phyloP scores from a whole-genome alignment of 768 basidiomycete genomes.

The Xerocomellus chrysenteron region DNA sequence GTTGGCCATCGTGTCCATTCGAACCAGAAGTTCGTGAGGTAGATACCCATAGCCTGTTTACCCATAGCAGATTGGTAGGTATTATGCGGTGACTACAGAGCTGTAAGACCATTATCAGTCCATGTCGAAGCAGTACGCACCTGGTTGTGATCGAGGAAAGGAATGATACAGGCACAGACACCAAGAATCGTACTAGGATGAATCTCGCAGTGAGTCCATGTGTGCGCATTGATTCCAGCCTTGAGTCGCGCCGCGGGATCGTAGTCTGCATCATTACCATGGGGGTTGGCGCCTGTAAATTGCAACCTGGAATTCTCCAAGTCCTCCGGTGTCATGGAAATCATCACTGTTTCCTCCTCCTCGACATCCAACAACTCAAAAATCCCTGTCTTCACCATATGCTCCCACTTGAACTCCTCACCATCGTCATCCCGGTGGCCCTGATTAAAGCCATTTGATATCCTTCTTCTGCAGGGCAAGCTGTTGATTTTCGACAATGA shows the following conservation, averaged over 20 bases:
- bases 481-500: slow-evolving; percentile 93
- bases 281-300: slow-evolving; percentile 56
- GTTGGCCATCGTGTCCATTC: slow-evolving; percentile 99
- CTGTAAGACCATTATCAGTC: slow-evolving; percentile 2
- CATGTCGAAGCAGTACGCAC: slow-evolving; percentile 42
- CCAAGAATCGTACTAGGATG: slow-evolving; percentile 99
- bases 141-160: slow-evolving; percentile 99
- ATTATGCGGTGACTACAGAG: slow-evolving; percentile 90
- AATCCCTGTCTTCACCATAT: slow-evolving; percentile 81
- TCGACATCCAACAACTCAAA: slow-evolving; percentile 96
- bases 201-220: slow-evolving; percentile 99
- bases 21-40: slow-evolving; percentile 97
- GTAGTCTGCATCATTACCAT: slow-evolving; percentile 64
- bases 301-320: slow-evolving; percentile 78
- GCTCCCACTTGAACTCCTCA: slow-evolving; percentile 76
- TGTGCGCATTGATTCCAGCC: slow-evolving; percentile 78
- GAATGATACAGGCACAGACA: slow-evolving; percentile 98
- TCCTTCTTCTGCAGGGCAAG: slow-evolving; percentile 83
- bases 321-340: slow-evolving; percentile 97
- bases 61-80: slow-evolving; percentile 99
- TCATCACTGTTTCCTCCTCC: slow-evolving; percentile 99
- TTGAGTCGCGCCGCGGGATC: slow-evolving; percentile 90
- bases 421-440: slow-evolving; percentile 55
- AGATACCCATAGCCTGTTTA: slow-evolving; percentile 99
- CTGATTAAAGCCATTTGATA: slow-evolving; percentile 65